Evolutionary conservation across 2,329 filamentous ascomycete genomes (phyloP).

Genomic region (Boeremia lycopersici): DNA sequence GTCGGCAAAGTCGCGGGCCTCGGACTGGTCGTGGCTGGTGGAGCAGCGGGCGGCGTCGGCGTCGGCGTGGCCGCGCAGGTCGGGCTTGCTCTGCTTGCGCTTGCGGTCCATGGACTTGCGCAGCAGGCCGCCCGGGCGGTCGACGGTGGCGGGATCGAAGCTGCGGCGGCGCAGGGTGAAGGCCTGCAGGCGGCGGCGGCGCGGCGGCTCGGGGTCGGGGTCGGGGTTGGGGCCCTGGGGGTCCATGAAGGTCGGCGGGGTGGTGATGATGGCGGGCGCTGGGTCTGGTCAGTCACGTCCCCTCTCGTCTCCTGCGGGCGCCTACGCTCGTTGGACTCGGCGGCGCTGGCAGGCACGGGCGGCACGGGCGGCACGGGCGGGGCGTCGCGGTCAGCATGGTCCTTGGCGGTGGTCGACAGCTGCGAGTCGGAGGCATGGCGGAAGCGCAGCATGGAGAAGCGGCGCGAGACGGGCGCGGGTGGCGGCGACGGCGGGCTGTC

Average conservation of each 20-base stretch:
- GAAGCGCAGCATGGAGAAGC: constrained; percentile 76
- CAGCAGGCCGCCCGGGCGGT: constrained; percentile 33
- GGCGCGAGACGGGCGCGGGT: constrained; percentile 50
- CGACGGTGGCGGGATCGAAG: constrained; percentile 43
- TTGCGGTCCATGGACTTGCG: constrained; percentile 48
- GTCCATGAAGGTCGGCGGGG: constrained; percentile 73
- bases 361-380: constrained; percentile 49
- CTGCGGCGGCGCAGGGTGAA: constrained; percentile 45
- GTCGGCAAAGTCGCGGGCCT: constrained; percentile 62
- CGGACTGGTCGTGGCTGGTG: constrained; percentile 52
- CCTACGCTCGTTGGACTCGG: constrained; percentile 8
- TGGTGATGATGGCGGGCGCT: constrained; percentile 81
- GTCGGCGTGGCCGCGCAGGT: constrained; percentile 45
- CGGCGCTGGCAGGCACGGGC: constrained; percentile 33
- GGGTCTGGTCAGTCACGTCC: constrained; percentile 3
- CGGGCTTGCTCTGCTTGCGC: constrained; percentile 33
- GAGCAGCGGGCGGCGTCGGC: constrained; percentile 59
- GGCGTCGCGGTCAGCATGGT: constrained; percentile 62
- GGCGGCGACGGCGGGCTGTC: constrained; percentile 40
- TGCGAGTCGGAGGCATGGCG: constrained; percentile 94
- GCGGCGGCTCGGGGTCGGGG: constrained; percentile 31
- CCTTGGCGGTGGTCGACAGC: constrained; percentile 75
- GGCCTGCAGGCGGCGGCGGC: constrained; percentile 43
- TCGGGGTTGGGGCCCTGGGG: constrained; percentile 6
- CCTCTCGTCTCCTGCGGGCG: neutral